A percentile compares a stretch with the other conserved stretches of the same genome.
These are phyloP conservation scores for Rubia balearica DNA, from an alignment of 305 asterid genomes.

Conservation along the genomic window DNA sequence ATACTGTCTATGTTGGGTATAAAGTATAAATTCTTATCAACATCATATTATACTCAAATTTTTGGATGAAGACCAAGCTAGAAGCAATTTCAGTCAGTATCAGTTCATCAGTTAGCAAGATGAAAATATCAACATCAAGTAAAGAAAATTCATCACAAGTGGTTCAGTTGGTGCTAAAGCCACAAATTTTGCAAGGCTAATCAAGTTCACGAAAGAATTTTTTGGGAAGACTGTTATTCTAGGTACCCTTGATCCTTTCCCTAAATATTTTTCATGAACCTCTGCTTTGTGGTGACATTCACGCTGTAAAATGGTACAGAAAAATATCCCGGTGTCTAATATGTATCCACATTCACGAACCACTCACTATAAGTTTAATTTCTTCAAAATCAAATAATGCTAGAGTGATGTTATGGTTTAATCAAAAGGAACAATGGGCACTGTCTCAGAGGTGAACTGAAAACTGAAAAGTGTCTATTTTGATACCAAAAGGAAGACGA, in stretches of 20 bases:
- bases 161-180: conserved; percentile 76
- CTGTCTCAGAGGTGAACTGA: no score
- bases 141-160: conserved; percentile 46
- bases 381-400: not conserved
- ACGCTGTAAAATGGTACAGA: not conserved
- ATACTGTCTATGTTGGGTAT: conserved; percentile 1
- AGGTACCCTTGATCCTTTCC: conserved; percentile 35
- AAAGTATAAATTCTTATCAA: conserved; percentile 13
- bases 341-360: not conserved
- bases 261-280: not conserved
- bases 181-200: conserved; percentile 87
- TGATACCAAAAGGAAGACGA: no score
- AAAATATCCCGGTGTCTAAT: not conserved
- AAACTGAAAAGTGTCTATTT: no score
- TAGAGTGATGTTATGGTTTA: no score
- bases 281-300: not conserved
- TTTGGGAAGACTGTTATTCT: conserved; percentile 60
- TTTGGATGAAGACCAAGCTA: conserved; percentile 56
- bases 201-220: conserved; percentile 83
- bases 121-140: conserved; percentile 34
- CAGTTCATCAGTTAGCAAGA: conserved; percentile 42
- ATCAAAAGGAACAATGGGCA: no score
- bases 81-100: conserved; percentile 41
- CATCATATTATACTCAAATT: conserved; percentile 19
- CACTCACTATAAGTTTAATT: not conserved